These are phyloP conservation scores for Candolleomyces efflorescens DNA, from an alignment of 768 basidiomycete genomes.

Conservation along the genomic window DNA sequence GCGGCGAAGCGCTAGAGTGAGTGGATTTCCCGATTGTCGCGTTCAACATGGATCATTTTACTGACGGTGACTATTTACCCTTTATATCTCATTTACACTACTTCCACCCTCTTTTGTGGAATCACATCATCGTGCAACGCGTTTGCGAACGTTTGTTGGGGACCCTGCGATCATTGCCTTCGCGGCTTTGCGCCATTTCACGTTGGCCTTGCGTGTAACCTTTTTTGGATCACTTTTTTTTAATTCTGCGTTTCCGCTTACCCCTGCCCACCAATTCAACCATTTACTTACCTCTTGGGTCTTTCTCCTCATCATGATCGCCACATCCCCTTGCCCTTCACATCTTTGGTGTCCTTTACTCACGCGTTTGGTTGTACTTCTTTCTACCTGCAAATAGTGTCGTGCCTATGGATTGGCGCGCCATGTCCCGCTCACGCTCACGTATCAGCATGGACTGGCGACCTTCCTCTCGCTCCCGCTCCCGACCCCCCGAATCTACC, in stretches of 20 bases:
- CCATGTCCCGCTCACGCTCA: constrained; percentile 86
- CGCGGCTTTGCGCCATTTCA: not conserved
- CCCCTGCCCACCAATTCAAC: constrained; percentile 4
- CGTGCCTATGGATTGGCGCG: constrained; percentile 89
- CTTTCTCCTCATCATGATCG: not conserved
- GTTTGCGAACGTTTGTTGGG: not conserved
- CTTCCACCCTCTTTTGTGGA: constrained; percentile 2
- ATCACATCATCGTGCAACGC: constrained; percentile 1
- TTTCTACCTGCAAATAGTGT: constrained; percentile 32
- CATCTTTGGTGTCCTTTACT: constrained; percentile 8
- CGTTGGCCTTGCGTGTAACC: not conserved
- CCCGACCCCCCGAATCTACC: constrained; percentile 60
- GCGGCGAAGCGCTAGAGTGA: constrained; percentile 70
- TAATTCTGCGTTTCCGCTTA: not conserved
- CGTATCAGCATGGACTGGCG: constrained; percentile 92
- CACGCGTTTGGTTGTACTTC: constrained; percentile 7
- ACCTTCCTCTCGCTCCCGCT: constrained; percentile 71
- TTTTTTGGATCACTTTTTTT: not conserved
- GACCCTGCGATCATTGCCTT: not conserved
- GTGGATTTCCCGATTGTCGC: constrained; percentile 21
- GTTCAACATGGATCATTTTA: not conserved
- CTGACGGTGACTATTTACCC: constrained; percentile 1
- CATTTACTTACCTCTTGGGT: constrained; percentile 8
- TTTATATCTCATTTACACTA: constrained; percentile 3
- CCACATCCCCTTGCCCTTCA: constrained; percentile 1